phyloP scores from a whole-genome alignment of 306 rosid genomes.

The Senna siamea region DNA sequence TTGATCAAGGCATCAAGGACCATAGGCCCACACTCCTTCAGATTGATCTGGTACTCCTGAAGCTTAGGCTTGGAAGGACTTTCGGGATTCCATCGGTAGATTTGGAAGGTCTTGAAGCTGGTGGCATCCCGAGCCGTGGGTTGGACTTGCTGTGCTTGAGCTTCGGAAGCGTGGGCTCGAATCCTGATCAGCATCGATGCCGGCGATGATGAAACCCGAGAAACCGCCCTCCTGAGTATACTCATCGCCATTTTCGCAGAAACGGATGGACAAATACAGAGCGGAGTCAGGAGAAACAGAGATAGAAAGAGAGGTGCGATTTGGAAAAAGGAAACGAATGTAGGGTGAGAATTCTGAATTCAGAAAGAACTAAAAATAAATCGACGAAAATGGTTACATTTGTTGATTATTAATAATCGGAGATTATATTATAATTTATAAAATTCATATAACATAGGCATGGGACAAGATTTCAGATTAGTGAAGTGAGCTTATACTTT shows the following conservation, averaged over 20 bases:
- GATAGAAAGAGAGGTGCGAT: no score
- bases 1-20: slow-evolving; percentile 93
- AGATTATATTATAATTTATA: no score
- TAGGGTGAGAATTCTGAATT: no score
- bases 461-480: no score
- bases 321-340: no score
- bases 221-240: slow-evolving; percentile 47
- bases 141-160: slow-evolving; percentile 56
- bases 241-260: slow-evolving; percentile 65
- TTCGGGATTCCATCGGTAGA: slow-evolving; percentile 93
- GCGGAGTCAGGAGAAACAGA: no score
- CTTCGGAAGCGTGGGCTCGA: slow-evolving; percentile 66
- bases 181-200: slow-evolving; percentile 40
- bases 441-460: no score
- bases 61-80: slow-evolving; percentile 77
- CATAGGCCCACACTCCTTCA: slow-evolving; percentile 97
- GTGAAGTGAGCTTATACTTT: no score
- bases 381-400: no score
- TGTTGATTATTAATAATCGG: no score
- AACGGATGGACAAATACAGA: not conserved
- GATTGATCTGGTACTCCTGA: slow-evolving; percentile 71
- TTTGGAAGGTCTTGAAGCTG: slow-evolving; percentile 66
- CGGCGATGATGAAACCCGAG: slow-evolving; percentile 51
- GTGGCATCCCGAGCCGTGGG: slow-evolving; percentile 38
- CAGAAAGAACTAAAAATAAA: no score